Evolutionary conservation across 306 rosid genomes (phyloP).

Genomic region (apple (Malus domestica)): ASM211411v1 NC_041790.1:37054001-37054500

Average conservation of each 20-base stretch:
- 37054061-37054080: conserved; percentile 47
- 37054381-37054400: too few species aligned
- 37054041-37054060: conserved; percentile 28
- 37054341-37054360: background rate
- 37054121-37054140: conserved; percentile 43
- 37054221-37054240: conserved; percentile 44
- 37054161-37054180: conserved; percentile 35
- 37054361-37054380: too few species aligned
- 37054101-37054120: conserved; percentile 68
- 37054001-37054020: conserved; percentile 18
- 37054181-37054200: conserved; percentile 31
- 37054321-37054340: background rate
- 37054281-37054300: background rate
- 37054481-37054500: background rate
- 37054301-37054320: background rate
- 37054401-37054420: background rate
- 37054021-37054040: conserved; percentile 25
- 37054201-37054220: conserved; percentile 21
- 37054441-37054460: background rate
- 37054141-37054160: conserved; percentile 56
- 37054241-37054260: conserved; percentile 6
- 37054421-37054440: background rate
- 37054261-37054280: background rate
- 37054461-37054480: background rate
- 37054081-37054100: conserved; percentile 26